Conservation (phyloP, 2,329 filamentous ascomycete species). For the Erysiphe neolycopersici region DNA sequence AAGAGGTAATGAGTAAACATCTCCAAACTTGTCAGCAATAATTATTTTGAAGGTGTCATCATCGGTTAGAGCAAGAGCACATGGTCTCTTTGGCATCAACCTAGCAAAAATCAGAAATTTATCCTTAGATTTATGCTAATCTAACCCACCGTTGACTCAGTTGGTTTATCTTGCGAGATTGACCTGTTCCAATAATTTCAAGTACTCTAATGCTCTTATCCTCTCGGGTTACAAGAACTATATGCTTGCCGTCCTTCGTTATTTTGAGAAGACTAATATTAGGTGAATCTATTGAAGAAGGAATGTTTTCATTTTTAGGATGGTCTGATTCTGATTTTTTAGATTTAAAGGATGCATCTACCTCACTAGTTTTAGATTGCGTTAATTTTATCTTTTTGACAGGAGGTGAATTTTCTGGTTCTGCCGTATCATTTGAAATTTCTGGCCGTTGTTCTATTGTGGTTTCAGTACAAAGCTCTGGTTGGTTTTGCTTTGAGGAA, state of each 20-base stretch:
- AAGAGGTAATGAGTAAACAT: slow-evolving; percentile 73
- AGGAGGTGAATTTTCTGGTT: slow-evolving; percentile 6
- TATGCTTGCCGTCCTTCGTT: slow-evolving; percentile 35
- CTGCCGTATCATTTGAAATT: background rate
- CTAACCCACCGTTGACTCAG: slow-evolving; percentile 40
- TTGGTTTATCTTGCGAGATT: slow-evolving; percentile 23
- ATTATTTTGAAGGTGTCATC: slow-evolving; percentile 46
- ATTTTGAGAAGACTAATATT: slow-evolving; percentile 42
- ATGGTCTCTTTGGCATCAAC: slow-evolving; percentile 72
- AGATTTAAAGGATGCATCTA: background rate
- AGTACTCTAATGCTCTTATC: slow-evolving; percentile 83
- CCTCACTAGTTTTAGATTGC: slow-evolving; percentile 1
- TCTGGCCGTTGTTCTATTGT: background rate
- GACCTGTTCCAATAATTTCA: slow-evolving; percentile 28
- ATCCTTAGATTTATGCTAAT: background rate
- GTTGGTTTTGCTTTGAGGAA: background rate
- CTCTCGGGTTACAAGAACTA: slow-evolving; percentile 61
- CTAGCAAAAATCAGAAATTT: slow-evolving; percentile 13
- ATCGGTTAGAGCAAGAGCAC: slow-evolving; percentile 43
- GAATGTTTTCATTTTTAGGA: slow-evolving; percentile 5
- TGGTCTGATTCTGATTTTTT: slow-evolving; percentile 6
- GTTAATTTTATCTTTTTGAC: slow-evolving; percentile 13
- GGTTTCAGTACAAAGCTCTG: too few relatives aligned
- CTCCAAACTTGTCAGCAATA: slow-evolving; percentile 83
- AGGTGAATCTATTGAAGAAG: slow-evolving; percentile 22